Conservation (phyloP, 176 grass and related monocot genomes). For the Ananas comosus region DNA sequence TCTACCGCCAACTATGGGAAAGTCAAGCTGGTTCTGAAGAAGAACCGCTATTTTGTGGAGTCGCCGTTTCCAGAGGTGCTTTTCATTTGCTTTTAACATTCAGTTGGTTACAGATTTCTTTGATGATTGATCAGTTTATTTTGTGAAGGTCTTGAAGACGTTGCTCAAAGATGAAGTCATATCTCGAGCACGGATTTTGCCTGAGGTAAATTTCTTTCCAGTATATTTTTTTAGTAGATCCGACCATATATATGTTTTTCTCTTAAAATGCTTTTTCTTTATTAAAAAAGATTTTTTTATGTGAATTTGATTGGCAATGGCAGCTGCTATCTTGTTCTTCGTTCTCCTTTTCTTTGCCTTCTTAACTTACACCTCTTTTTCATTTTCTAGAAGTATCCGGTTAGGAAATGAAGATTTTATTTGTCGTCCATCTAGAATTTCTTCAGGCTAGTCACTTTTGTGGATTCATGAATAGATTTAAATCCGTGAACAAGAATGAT, state of each 20-base stretch:
- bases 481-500: no score
- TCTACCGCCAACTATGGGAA: slow-evolving; percentile 96
- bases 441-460: no score
- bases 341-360: neutral
- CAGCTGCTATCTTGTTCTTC: no score
- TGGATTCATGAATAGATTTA: no score
- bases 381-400: no score
- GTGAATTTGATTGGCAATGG: neutral
- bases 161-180: slow-evolving; percentile 76
- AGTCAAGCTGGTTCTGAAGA: slow-evolving; percentile 98
- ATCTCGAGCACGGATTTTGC: slow-evolving; percentile 34
- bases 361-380: neutral
- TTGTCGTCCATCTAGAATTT: no score
- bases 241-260: no score
- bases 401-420: no score
- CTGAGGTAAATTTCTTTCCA: slow-evolving; percentile 41
- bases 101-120: slow-evolving; percentile 5
- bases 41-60: slow-evolving; percentile 90
- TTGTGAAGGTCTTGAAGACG: slow-evolving; percentile 60
- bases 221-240: slow-evolving; percentile 9
- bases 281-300: neutral
- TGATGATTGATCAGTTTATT: slow-evolving; percentile 2
- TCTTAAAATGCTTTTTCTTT: neutral
- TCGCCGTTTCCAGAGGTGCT: slow-evolving; percentile 86
- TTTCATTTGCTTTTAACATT: slow-evolving; percentile 17